Evolutionary conservation across 352 stramenopile genomes (phyloP), one percentile per base, ranked within the genome.

Genomic region (Globisporangium cederbergense): DNA sequence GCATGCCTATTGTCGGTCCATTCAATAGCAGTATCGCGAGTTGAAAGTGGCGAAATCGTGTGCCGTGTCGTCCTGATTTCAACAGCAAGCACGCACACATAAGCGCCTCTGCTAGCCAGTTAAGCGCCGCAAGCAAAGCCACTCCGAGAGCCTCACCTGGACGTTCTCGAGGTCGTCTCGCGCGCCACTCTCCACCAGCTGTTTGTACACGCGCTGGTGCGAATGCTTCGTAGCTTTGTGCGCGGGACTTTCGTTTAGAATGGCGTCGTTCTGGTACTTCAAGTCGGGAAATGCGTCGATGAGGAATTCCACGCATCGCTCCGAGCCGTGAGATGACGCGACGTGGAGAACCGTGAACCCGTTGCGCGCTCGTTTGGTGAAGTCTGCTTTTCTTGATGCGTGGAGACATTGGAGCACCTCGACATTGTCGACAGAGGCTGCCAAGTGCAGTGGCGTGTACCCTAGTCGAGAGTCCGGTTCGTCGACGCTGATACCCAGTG

Each of bases 291-390:
- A 83, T 20, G 67, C 65, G 0, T 59, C 13, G 0, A 70, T 54
- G 1, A 91, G 65, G 58, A 90, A 91, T 14, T 66, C 57, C 1
- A 86, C 72, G 36, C 80, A 90, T 3, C 73, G 72, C 1, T 77
- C 64, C 6, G 83, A 77, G 30, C 72, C 81, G 7, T 79, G 71
- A 7, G 78, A 60, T 0, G 74, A 71, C 1, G 83, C 83, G 22
- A 88, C 78, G 50, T 91, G 80, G 14, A 91, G 70, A 28, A 84
- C 52, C 10, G 79, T 82, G 46, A 76, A 83, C 0, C 81, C 83
- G 46, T 89, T 90, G 18, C 70, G 73, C 8, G 79, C 77, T 34
- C 66, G 59, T 49, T 79, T 79, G 30, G 60, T 62, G 51, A 90
- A 82, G 62, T 90, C 73, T 3, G 62, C 77, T 62, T 85, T 71